Base-by-base conservation (phyloP, 257 asterid genomes). In the Gentiana dahurica region DNA sequence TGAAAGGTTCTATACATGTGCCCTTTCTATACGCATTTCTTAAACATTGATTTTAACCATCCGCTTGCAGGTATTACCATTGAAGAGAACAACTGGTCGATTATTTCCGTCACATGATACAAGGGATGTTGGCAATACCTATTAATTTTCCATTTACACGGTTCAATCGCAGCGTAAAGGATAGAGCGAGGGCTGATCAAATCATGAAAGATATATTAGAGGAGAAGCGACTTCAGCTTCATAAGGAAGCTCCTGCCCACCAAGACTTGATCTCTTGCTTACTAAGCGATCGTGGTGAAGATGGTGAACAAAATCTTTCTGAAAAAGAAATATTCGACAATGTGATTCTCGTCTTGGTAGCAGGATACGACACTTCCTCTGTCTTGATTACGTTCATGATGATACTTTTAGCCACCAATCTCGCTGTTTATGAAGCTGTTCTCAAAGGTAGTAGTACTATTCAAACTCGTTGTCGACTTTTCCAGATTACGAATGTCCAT, bases 341-440 rank as follows among this genome's bases (percentile, higher is more conserved):
- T 49, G 69, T 70, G 5, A 68, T 80, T 79, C 79, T 82, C 3
- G 64, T 84, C 8, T 82, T 87, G 92, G 71, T 67, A 34, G 92
- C 84, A 1, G 94, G 96, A 3, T 73, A 82, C 15, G 96, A 82
- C 36, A 84, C 92, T 1, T 73, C 86, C n/a, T 80, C 94, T 2
- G 24, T 80, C 51, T 68, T 87, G 67, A 66, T 87, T 34, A 82
- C 87, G 6, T 84, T 87, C 47, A 62, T 87, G 4, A 33, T 80
- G n/a, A 71, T 77, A 57, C 67, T 76, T 62, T 35, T 84, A 60
- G 83, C 84, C n/a, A 76, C 61, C 34, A 55, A 87, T 66, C 71
- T 77, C 11, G n/a, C 59, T 48, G 53, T 76, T 63, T 58, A 74
- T 52, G 80, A 71, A 41, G 76, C 79, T 64, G 82, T 87, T 67